These are phyloP conservation scores for Hibiscus trionum DNA, from an alignment of 345 rosid genomes.

Conservation along the genomic window DNA sequence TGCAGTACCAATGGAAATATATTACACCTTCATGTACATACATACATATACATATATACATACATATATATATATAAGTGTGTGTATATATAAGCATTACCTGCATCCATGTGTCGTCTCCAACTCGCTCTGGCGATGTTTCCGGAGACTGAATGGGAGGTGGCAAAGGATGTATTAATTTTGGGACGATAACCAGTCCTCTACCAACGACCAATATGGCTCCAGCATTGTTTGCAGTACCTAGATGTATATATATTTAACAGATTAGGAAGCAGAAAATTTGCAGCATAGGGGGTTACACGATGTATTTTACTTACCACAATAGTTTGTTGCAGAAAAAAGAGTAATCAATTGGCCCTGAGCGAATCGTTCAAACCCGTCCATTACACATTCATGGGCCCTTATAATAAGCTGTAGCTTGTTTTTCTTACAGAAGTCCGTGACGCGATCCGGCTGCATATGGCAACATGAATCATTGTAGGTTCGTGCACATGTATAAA, in stretches of 20 bases:
- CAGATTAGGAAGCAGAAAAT: conserved; percentile 13
- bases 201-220: conserved; percentile 94
- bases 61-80: too few relatives aligned
- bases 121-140: conserved; percentile 78
- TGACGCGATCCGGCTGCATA: conserved; percentile 93
- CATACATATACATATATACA: too few relatives aligned
- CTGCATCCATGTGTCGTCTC: conserved; percentile 95
- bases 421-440: conserved; percentile 95
- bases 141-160: conserved; percentile 93
- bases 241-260: conserved; percentile 28
- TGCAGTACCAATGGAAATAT: conserved; percentile 17
- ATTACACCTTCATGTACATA: neutral
- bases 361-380: conserved; percentile 98
- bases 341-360: conserved; percentile 97
- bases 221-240: conserved; percentile 99
- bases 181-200: conserved; percentile 92
- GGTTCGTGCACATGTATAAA: neutral
- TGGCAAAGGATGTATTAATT: conserved; percentile 94
- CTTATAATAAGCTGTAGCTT: conserved; percentile 85
- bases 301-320: conserved; percentile 46
- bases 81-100: conserved; percentile 19
- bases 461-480: conserved; percentile 17
- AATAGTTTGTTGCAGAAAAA: conserved; percentile 95
- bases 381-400: conserved; percentile 99
- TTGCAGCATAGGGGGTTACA: neutral